Evolutionary conservation across 805 yeast species (phyloP), one percentile per base, ranked within the genome.

Genomic region (Candida ovalis): DNA sequence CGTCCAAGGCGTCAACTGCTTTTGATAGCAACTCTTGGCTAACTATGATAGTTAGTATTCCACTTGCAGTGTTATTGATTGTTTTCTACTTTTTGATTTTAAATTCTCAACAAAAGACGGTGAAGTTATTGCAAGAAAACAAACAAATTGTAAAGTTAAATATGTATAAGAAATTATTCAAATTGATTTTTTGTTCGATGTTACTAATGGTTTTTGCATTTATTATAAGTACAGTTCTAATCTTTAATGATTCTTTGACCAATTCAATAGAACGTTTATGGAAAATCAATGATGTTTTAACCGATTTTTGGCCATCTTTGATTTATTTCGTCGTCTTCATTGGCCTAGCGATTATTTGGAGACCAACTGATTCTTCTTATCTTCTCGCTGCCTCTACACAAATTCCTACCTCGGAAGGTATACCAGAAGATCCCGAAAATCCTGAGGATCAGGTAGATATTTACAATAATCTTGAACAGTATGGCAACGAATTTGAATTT

Each of bases 291-390:
- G 91, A 88, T 73, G 89, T 94, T 60, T 69, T 89, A 46, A 77
- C 85, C 40, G 97, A 92, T 58, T 95, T 96, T 72, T 91, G 98
- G 97, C 96, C 97, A 36, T 84, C 96, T 43, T 77, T 89, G 43
- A 84, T 90, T 13, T 94, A 89, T 70, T 88, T 87, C 62, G 69
- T 84, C 42, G 91, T 91, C 35, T 91, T 94, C 65, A 78, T 85
- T 59, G 80, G 90, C 9, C 76, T 94, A 54, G 88, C 96, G 4
- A 81, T 90, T 72, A 79, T 94, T 53, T 94, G 99, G 99, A 84
- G 99, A 68, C 99, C 99, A 46, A 92, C 97, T 0, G 94, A 86
- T 57, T 89, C 96, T 37, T 90, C 96, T 49, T 87, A 91, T 61
- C 84, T 95, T 80, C 79, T 94, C 62, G 98, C 97, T 12, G 91